phyloP scores from a whole-genome alignment of 306 rosid genomes.

The Psophocarpus tetragonolobus region DNA sequence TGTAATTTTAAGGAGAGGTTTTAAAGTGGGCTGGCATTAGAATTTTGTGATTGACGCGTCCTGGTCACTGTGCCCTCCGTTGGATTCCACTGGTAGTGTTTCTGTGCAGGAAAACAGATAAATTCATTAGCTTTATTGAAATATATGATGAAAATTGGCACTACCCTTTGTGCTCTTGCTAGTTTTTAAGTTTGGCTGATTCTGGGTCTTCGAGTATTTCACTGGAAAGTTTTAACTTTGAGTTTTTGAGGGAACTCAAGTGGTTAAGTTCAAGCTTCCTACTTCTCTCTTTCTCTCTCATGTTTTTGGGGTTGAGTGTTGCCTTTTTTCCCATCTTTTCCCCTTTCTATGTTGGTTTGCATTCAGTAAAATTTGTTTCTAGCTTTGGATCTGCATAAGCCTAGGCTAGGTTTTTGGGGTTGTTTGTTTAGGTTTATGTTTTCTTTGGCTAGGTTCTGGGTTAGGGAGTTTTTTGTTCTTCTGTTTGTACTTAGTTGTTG shows the following conservation, averaged over 20 bases:
- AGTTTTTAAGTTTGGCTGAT: conserved; percentile 37
- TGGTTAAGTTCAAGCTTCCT: conserved; percentile 30
- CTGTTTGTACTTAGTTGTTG: conserved; percentile 5
- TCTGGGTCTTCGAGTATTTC: conserved; percentile 24
- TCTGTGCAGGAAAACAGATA: conserved; percentile 29
- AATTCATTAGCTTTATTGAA: conserved; percentile 63
- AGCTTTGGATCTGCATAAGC: conserved; percentile 32
- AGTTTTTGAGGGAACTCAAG: conserved; percentile 30
- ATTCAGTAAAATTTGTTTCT: conserved; percentile 18
- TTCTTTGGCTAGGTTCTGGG: conserved; percentile 3
- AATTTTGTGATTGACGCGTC: conserved; percentile 40
- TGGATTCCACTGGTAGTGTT: conserved; percentile 60
- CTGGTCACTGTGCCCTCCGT: conserved; percentile 56
- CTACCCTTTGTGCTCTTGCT: conserved; percentile 37
- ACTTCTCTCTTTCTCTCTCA: conserved; percentile 3
- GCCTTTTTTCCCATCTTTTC: conserved; percentile 7
- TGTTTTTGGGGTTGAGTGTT: conserved; percentile 18
- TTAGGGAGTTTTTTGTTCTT: conserved; percentile 3
- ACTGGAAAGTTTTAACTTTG: conserved; percentile 32
- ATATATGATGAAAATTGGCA: conserved; percentile 43
- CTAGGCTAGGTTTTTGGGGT: conserved; percentile 15
- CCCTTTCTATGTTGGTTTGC: conserved; percentile 17
- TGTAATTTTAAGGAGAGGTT: conserved; percentile 34
- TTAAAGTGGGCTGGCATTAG: conserved; percentile 40
- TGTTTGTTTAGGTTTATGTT: conserved; percentile 12